Evolutionary conservation across 1,284 basidiomycete genomes (phyloP).

Genomic region (Sporisorium iseilematis-ciliati): DNA sequence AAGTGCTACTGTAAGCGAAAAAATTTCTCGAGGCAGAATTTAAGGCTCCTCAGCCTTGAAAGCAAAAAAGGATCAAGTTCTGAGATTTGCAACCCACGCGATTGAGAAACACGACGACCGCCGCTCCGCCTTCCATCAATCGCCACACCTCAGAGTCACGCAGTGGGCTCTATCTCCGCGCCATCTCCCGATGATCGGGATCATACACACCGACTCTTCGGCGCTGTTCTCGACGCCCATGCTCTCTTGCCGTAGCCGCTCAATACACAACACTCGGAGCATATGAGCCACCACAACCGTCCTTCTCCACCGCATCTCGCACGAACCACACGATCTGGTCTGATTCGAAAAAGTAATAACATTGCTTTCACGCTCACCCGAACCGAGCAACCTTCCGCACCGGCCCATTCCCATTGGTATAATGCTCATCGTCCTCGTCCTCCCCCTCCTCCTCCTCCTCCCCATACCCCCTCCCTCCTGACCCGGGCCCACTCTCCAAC

Average conservation of each 20-base stretch:
- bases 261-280: neutral
- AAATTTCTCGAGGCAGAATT: constrained; percentile 9
- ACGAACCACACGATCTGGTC: neutral
- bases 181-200: neutral
- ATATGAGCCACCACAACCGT: neutral
- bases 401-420: constrained; percentile 30
- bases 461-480: constrained; percentile 6
- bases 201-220: neutral
- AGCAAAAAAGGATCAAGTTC: neutral
- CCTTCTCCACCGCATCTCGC: neutral
- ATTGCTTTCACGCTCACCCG: constrained; percentile 11
- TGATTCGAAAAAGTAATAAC: too few species aligned
- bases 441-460: constrained; percentile 31
- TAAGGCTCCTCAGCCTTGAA: too few species aligned
- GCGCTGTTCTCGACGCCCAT: neutral
- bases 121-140: neutral
- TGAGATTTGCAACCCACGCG: constrained; percentile 10
- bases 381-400: constrained; percentile 46
- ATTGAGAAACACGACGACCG: constrained; percentile 5
- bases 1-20: constrained; percentile 4
- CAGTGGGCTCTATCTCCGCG: constrained; percentile 8
- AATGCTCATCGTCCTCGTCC: constrained; percentile 33
- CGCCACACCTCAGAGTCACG: neutral
- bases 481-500: constrained; percentile 33
- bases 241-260: neutral